Conservation (phyloP, 768 basidiomycete genomes). For the Tylopilus plumbeoviolaceoides region DNA sequence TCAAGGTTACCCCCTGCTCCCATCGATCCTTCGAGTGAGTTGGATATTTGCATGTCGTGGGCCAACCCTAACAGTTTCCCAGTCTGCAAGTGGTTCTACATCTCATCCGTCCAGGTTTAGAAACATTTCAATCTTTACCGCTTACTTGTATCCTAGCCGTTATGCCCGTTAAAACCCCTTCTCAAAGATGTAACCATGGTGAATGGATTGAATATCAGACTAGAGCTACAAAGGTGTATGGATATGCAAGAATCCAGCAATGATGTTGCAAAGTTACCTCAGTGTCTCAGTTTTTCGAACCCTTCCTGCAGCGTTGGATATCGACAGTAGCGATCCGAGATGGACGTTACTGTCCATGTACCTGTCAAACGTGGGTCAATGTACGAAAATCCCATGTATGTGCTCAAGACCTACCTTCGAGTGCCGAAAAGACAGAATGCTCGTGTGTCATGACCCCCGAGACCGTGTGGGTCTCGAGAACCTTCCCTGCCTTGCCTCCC, state of each 20-base stretch:
- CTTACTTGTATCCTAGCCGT: neutral
- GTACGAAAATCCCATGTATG: neutral
- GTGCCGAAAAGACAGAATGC: conserved; percentile 89
- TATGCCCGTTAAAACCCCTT: neutral
- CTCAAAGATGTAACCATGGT: neutral
- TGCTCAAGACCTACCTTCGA: conserved; percentile 65
- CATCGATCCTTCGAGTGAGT: conserved; percentile 85
- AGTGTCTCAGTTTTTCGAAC: conserved; percentile 33
- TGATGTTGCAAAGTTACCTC: conserved; percentile 6
- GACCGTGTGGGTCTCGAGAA: conserved; percentile 91
- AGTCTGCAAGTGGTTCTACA: conserved; percentile 96
- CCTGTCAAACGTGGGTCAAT: conserved; percentile 40
- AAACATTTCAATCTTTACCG: neutral
- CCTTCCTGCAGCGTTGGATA: conserved; percentile 71
- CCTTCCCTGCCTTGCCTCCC: conserved; percentile 65
- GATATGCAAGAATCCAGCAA: conserved; percentile 14
- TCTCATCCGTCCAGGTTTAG: conserved; percentile 82
- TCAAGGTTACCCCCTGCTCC: conserved; percentile 83
- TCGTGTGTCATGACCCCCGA: conserved; percentile 68
- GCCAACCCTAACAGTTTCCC: conserved; percentile 11
- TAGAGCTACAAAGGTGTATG: conserved; percentile 26
- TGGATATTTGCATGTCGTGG: neutral
- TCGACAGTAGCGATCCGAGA: conserved; percentile 85
- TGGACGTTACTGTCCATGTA: conserved; percentile 90
- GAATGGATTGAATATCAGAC: conserved; percentile 7